These are phyloP conservation scores for Anisodus acutangulus DNA, from an alignment of 257 asterid species.

Conservation along the genomic window DNA sequence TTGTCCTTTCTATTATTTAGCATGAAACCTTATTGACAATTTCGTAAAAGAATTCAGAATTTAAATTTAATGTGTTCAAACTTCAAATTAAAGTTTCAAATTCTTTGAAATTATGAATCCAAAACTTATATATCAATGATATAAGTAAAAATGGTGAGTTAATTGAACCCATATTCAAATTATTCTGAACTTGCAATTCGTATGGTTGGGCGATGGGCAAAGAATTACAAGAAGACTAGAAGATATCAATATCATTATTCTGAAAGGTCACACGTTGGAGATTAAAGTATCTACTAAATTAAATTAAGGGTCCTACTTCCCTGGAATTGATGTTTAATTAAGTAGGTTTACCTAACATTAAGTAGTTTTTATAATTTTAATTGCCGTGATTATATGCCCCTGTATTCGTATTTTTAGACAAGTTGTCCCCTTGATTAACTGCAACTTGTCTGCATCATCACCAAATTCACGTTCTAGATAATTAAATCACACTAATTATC, in stretches of 20 bases:
- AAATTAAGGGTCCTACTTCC: constrained; percentile 31
- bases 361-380: constrained; percentile 16
- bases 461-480: neutral
- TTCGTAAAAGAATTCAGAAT: neutral
- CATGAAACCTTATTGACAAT: neutral
- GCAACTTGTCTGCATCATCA: constrained; percentile 35
- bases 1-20: neutral
- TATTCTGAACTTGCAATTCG: neutral
- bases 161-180: neutral
- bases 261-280: constrained; percentile 37
- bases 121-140: neutral
- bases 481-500: neutral
- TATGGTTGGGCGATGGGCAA: neutral
- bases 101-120: neutral
- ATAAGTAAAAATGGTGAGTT: neutral
- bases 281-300: constrained; percentile 19
- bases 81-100: too few species aligned
- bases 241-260: neutral
- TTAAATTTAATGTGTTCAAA: neutral
- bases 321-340: constrained; percentile 32
- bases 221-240: neutral
- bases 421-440: constrained; percentile 43
- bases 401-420: constrained; percentile 44
- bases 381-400: constrained; percentile 28
- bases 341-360: constrained; percentile 44